Conservation (phyloP, 768 basidiomycete species). For the Fomitopsis serialis region DNA sequence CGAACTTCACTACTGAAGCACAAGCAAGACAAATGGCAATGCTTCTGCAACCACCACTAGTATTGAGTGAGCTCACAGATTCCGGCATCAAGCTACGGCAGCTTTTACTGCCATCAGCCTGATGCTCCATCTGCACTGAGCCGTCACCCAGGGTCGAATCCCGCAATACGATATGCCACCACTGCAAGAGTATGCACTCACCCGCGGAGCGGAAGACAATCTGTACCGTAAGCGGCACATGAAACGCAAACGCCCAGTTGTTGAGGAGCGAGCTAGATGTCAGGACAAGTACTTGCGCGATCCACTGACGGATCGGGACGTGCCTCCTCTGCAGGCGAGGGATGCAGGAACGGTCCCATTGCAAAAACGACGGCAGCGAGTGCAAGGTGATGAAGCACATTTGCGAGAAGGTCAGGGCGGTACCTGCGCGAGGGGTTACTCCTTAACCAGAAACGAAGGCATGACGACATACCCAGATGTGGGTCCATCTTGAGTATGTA, state of each 20-base stretch:
- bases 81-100: no score
- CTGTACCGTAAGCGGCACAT: conserved; percentile 71
- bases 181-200: conserved; percentile 21
- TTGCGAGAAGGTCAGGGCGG: conserved; percentile 81
- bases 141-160: no score
- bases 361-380: conserved; percentile 59
- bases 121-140: no score
- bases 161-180: not conserved
- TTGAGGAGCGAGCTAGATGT: conserved; percentile 67
- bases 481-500: conserved; percentile 66
- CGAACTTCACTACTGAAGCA: no score
- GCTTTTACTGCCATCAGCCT: no score
- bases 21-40: no score
- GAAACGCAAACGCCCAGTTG: conserved; percentile 75
- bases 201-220: conserved; percentile 86
- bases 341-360: conserved; percentile 24
- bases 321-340: conserved; percentile 59
- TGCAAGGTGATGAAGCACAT: conserved; percentile 73
- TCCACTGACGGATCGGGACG: conserved; percentile 67
- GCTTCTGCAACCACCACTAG: no score
- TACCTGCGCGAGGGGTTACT: conserved; percentile 38
- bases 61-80: no score
- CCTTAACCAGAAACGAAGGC: not conserved
- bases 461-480: conserved; percentile 46
- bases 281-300: conserved; percentile 63